Evolutionary conservation across 2,329 filamentous ascomycete species (phyloP).

Genomic region (Verticillium albo-atrum): DNA sequence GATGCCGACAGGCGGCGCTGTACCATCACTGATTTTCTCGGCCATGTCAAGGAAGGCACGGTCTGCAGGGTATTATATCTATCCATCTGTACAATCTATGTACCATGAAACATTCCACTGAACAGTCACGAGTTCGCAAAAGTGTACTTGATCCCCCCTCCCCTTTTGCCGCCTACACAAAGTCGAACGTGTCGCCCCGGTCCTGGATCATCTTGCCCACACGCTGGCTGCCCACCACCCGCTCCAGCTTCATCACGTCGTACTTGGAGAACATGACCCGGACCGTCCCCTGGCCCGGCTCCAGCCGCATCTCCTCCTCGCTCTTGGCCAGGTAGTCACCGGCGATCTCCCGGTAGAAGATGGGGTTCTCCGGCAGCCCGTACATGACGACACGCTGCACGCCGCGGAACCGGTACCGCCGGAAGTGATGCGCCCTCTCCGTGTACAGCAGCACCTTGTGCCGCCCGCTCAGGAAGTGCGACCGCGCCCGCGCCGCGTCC

Average conservation of each 20-base stretch:
- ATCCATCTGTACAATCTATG: constrained; percentile 1
- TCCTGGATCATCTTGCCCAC: constrained; percentile 81
- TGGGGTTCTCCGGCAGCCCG: constrained; percentile 80
- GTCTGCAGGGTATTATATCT: constrained; percentile 1
- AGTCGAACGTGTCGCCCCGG: constrained; percentile 89
- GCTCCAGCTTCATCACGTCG: constrained; percentile 84
- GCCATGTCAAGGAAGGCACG: not conserved
- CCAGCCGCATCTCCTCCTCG: constrained; percentile 50
- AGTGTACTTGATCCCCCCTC: not conserved
- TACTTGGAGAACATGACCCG: constrained; percentile 76
- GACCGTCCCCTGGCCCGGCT: constrained; percentile 55
- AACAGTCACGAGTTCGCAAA: not conserved
- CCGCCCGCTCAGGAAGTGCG: constrained; percentile 79
- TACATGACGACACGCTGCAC: constrained; percentile 87
- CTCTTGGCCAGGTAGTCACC: constrained; percentile 61
- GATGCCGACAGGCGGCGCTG: not conserved
- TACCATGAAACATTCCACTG: not conserved
- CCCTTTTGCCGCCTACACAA: constrained; percentile 59
- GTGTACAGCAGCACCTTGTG: constrained; percentile 86
- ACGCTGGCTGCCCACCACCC: constrained; percentile 77
- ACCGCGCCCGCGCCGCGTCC: constrained; percentile 78
- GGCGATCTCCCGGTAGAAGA: constrained; percentile 74
- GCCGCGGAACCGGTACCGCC: constrained; percentile 77
- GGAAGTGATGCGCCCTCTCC: constrained; percentile 94
- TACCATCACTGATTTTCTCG: not conserved